phyloP scores from a whole-genome alignment of 805 yeast species.

The Candida peoriensis region DNA sequence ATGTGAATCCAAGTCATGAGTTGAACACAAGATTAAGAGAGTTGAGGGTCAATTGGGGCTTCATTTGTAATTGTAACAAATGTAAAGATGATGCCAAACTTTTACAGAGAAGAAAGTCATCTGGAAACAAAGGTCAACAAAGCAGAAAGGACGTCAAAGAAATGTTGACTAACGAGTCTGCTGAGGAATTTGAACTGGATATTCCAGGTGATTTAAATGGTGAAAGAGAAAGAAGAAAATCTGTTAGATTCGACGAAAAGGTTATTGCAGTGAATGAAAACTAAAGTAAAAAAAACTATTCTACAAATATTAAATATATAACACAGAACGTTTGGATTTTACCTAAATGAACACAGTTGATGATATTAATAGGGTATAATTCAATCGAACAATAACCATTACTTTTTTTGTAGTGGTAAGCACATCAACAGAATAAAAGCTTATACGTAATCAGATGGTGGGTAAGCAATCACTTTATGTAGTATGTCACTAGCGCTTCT shows the following conservation, averaged over 20 bases:
- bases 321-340: too few relatives aligned
- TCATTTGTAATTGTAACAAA: conserved; percentile 59
- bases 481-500: too few relatives aligned
- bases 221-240: conserved; percentile 47
- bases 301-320: too few relatives aligned
- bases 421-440: too few relatives aligned
- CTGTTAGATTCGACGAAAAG: conserved; percentile 61
- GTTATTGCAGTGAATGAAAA: conserved; percentile 47
- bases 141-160: conserved; percentile 35
- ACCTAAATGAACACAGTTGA: too few relatives aligned
- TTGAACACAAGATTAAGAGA: conserved; percentile 60
- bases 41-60: conserved; percentile 75
- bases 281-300: too few relatives aligned
- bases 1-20: conserved; percentile 62
- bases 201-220: conserved; percentile 31
- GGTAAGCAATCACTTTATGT: too few relatives aligned
- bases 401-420: too few relatives aligned
- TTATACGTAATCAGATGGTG: too few relatives aligned
- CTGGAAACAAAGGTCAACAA: conserved; percentile 22
- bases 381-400: too few relatives aligned
- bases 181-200: conserved; percentile 44
- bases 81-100: conserved; percentile 52
- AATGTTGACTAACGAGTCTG: conserved; percentile 37
- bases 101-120: conserved; percentile 43
- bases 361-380: too few relatives aligned